Percentiles rank a stretch among this genome's conserved stretches.
phyloP scores from a whole-genome alignment of 2,329 filamentous ascomycete genomes.

The Hypoxylon sp. region DNA sequence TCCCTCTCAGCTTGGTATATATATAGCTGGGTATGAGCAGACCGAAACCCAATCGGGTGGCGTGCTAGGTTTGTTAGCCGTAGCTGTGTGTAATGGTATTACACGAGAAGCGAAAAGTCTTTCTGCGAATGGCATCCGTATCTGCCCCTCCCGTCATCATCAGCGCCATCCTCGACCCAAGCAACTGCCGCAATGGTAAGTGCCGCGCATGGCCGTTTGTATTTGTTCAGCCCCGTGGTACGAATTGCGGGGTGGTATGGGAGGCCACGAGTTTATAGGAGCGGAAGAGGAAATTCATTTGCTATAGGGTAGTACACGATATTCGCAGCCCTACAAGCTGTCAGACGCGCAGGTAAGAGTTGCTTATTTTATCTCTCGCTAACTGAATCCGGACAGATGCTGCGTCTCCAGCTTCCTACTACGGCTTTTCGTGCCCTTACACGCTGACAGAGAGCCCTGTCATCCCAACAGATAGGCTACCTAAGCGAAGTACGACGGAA shows the following conservation, averaged over 20 bases:
- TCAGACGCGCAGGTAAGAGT: slow-evolving; percentile 13
- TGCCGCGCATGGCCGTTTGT: not conserved
- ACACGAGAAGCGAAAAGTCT: not conserved
- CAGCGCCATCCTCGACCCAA: not conserved
- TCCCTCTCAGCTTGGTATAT: slow-evolving; percentile 14
- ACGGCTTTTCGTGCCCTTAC: not conserved
- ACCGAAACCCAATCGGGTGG: slow-evolving; percentile 3
- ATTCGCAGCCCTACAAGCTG: slow-evolving; percentile 1
- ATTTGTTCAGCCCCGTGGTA: too few relatives aligned
- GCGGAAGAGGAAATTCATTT: not conserved
- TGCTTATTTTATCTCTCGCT: slow-evolving; percentile 2
- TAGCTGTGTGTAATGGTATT: too few relatives aligned
- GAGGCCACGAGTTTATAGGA: not conserved
- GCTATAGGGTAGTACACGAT: not conserved
- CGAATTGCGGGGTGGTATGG: not conserved
- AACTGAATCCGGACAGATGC: not conserved
- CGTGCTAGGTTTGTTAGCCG: not conserved
- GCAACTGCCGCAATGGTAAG: not conserved
- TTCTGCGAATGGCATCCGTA: not conserved
- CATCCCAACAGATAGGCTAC: not conserved
- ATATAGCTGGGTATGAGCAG: slow-evolving; percentile 10
- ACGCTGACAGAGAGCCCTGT: not conserved
- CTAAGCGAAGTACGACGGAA: not conserved
- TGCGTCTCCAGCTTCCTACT: slow-evolving; percentile 1
- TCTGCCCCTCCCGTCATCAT: too few relatives aligned